Evolutionary conservation across 2,329 filamentous ascomycete genomes (phyloP).

Genomic region (Talaromyces sp.): DNA sequence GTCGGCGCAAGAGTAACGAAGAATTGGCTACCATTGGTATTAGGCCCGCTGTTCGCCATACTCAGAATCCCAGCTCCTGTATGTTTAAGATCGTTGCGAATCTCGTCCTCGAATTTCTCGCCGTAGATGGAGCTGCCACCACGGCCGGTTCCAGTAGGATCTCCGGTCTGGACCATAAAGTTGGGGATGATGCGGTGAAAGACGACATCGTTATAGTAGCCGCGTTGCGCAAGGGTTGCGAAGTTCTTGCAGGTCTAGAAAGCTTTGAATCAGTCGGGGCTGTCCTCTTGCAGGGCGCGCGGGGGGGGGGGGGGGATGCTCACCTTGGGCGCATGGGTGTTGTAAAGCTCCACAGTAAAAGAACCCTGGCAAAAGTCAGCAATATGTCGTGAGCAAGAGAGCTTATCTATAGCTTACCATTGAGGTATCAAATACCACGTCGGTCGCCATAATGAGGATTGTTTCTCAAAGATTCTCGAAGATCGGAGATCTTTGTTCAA

Average conservation of each 20-base stretch:
- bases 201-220: slow-evolving; percentile 83
- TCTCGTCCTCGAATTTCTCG: slow-evolving; percentile 93
- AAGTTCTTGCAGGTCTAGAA: slow-evolving; percentile 82
- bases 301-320: slow-evolving; percentile 5
- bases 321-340: slow-evolving; percentile 75
- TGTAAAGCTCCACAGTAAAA: slow-evolving; percentile 88
- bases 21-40: slow-evolving; percentile 95
- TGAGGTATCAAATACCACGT: slow-evolving; percentile 79
- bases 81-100: slow-evolving; percentile 76
- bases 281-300: not conserved
- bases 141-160: slow-evolving; percentile 89
- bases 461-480: too few relatives aligned
- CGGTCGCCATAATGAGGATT: slow-evolving; percentile 66
- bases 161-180: slow-evolving; percentile 96
- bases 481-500: not conserved
- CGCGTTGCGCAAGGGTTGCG: slow-evolving; percentile 72
- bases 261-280: slow-evolving; percentile 19
- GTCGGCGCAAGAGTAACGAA: slow-evolving; percentile 94
- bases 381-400: not conserved
- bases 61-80: slow-evolving; percentile 90
- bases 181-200: slow-evolving; percentile 95
- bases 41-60: slow-evolving; percentile 93
- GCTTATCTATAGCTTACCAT: slow-evolving; percentile 60
- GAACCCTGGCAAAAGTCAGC: slow-evolving; percentile 63
- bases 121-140: slow-evolving; percentile 90